Base-by-base conservation (phyloP, 1,139 yeast species). In the Blastobotrys buckinghamii region DNA sequence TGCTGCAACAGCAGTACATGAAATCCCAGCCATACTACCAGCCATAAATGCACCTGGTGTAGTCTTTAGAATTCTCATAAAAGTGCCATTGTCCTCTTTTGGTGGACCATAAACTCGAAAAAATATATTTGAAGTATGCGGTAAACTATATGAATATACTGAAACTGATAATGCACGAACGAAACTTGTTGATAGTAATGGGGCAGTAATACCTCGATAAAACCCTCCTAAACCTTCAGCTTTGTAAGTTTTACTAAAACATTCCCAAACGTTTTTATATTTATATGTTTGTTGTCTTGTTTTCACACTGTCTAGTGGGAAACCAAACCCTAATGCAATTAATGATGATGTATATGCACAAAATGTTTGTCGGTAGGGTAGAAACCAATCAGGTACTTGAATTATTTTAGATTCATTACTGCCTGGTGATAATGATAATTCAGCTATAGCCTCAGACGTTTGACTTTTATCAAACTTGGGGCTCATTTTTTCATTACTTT, bases 281-380 rank as follows among this genome's bases (percentile, higher is more conserved):
- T 76, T 74, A 64, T 85, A 84, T 0, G 95, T 84, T 63, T 88
- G 96, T 79, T 85, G 81, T 54, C 96, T 69, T 0, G 95, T 86
- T 64, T 88, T 88, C 50, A 88, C 74, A 10, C 95, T 83, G 62
- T 88, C 96, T 44, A 88, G 65, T 0, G 96, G 96, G 60, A 82
- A 87, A 9, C 94, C 95, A n/a, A 80, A 74, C 6, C 80, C 73
- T 0, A 90, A 84, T 13, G 92, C 77, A 13, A 78, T 67, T 45
- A 84, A 66, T 0, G 94, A 82, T 1, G 95, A 75, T 5, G 52
- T 69, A 58, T 81, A 82, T 1, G 90, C 84, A 49, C 82, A 61
- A 2, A 81, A 66, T 15, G 82, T 76, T 1, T 82, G 73, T 50
- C 80, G 70, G 65, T 78, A 81, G 1, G 88, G 85, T 47, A 71